These are phyloP conservation scores for Escallonia herrerae DNA, from an alignment of 129 eudicot species.

Conservation along the genomic window DNA sequence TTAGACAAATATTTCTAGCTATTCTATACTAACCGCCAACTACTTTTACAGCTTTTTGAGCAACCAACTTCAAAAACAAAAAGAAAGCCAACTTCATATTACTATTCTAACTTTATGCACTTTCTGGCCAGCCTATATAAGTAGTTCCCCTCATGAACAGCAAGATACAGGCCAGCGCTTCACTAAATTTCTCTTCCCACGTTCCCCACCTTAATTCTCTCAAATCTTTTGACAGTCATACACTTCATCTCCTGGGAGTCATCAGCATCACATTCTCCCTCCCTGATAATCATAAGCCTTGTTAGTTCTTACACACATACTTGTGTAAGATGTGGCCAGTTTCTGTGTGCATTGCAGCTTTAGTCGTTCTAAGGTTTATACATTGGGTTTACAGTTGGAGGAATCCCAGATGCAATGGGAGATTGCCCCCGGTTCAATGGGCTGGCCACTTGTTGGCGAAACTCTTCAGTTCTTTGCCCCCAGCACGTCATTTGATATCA, in stretches of 20 bases:
- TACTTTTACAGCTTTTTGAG: conserved; percentile 19
- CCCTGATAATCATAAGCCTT: conserved; percentile 5
- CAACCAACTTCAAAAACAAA: too few relatives aligned
- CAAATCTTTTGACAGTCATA: not conserved
- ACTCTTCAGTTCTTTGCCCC: conserved; percentile 71
- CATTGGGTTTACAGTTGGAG: conserved; percentile 77
- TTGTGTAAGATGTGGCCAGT: conserved; percentile 39
- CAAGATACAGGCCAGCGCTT: conserved; percentile 56
- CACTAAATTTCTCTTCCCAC: conserved; percentile 26
- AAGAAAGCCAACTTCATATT: too few relatives aligned
- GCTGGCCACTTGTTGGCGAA: conserved; percentile 91
- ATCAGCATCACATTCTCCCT: not conserved
- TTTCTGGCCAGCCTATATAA: conserved; percentile 62
- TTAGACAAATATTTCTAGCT: too few relatives aligned
- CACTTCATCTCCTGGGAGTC: not conserved
- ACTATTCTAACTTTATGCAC: conserved; percentile 19
- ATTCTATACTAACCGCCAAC: conserved; percentile 10
- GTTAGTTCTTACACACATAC: too few relatives aligned
- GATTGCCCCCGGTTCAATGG: conserved; percentile 96
- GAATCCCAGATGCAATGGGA: conserved; percentile 80
- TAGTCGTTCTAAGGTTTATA: conserved; percentile 27
- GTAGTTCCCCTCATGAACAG: conserved; percentile 41
- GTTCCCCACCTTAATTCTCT: conserved; percentile 14
- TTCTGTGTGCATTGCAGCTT: conserved; percentile 27
- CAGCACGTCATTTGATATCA: conserved; percentile 45